A percentile compares a stretch with the other conserved stretches of the same genome.
Evolutionary conservation across 106 monocot species (phyloP).

Genomic region (Gastrodia elata): DNA sequence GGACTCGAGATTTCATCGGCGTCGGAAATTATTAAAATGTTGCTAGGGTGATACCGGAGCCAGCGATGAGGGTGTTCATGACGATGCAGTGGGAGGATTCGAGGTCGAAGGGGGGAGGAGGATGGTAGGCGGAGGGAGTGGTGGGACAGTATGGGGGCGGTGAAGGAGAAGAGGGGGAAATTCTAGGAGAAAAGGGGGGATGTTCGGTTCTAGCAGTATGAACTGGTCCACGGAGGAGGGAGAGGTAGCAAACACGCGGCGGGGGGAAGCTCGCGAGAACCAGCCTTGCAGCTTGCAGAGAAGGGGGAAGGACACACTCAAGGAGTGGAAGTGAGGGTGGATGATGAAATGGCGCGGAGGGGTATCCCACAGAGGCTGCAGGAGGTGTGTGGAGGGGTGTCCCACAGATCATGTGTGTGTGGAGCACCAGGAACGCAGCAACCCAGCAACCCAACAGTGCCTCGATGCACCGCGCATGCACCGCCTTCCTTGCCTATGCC

Average conservation of each 20-base stretch:
- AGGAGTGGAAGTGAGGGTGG: conserved; percentile 68
- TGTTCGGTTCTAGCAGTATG: conserved; percentile 69
- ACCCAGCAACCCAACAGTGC: no score
- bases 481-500: no score
- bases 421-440: no score
- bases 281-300: conserved; percentile 85
- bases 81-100: conserved; percentile 42
- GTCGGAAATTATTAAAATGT: conserved; percentile 77
- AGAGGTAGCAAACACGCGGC: conserved; percentile 50
- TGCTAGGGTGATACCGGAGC: conserved; percentile 43
- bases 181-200: conserved; percentile 29
- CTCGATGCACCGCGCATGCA: no score
- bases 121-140: neutral
- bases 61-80: conserved; percentile 38
- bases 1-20: conserved; percentile 82
- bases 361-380: conserved; percentile 86
- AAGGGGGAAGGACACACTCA: conserved; percentile 31
- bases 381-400: conserved; percentile 65
- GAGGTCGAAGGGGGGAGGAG: conserved; percentile 31
- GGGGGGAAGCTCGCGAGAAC: conserved; percentile 40
- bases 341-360: conserved; percentile 66
- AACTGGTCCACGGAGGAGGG: conserved; percentile 66
- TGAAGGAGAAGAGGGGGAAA: conserved; percentile 28
- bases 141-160: conserved; percentile 26
- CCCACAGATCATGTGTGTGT: no score